Base-by-base conservation (phyloP, 169 alveolate genomes). In the Miamiensis avidus region DNA sequence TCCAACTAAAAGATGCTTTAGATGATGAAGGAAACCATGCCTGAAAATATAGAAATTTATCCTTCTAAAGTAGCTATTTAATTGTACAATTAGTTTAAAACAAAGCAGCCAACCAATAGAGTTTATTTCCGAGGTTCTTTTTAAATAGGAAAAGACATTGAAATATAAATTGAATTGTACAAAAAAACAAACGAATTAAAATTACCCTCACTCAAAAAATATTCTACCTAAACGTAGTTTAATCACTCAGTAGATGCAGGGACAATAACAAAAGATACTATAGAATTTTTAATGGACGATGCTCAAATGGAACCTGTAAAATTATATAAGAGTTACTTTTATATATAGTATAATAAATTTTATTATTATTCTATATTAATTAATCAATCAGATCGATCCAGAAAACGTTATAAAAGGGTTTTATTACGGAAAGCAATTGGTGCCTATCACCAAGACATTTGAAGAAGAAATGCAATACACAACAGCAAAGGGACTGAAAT, bases 111-210 rank as follows among this genome's bases (percentile, higher is more conserved):
- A 1, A 78, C 87, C 75, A 91, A 92, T 28, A 86, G 95, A 74
- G 89, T 94, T n/a, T 92, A 93, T 78, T 96, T 85, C 73, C 92
- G 96, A 86, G 97, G 98, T 0, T 91, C 90, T 31, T 88, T 96
- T n/a, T 92, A 94, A 65, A 79, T 96, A 25, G 84, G 95, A 33
- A 86, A 91, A 33, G 89, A 92, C 64, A 82, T 89, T 20, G 85
- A 91, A 26, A 74, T 96, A 25, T 90, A 87, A 49, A 94, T 96
- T 1, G 82, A 89, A 78, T 88, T 96, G 16, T 96, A 89, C 83
- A 87, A 95, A 29, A 90, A 93, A 88, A 93, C 97, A 16, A 64
- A 93, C 6, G 94, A 93, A 78, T 96, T 91, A 81, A 89, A 81
- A 65, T 86, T 96, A 26, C 97, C 97, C 29, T 81, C 95, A 33